phyloP scores from a whole-genome alignment of 208 protist genomes.

The Acanthamoeba royreba region DNA sequence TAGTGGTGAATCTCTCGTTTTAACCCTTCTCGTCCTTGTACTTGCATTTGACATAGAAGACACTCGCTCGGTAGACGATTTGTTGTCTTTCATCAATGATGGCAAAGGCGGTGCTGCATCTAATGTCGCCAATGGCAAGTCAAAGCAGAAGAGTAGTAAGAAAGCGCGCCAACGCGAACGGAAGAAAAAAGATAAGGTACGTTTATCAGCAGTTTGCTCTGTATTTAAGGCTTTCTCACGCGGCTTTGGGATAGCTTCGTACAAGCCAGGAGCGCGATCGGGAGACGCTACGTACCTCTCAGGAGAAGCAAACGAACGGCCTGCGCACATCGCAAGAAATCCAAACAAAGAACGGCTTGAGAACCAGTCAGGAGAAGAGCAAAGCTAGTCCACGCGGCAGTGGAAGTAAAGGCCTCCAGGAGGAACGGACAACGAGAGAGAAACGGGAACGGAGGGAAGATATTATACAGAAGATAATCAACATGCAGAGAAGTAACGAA shows the following conservation, averaged over 20 bases:
- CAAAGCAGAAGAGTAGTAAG: not conserved
- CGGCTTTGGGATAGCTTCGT: not conserved
- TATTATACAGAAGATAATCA: not conserved
- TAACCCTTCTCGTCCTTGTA: not conserved
- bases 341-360: not conserved
- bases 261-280: not conserved
- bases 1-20: not conserved
- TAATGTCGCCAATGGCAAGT: not conserved
- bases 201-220: too few species aligned
- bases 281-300: not conserved
- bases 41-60: not conserved
- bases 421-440: not conserved
- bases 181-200: not conserved
- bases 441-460: not conserved
- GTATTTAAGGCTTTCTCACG: too few species aligned
- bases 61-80: not conserved
- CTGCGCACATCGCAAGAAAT: not conserved
- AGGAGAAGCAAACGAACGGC: not conserved
- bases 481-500: not conserved
- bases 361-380: not conserved
- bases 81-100: slow-evolving; percentile 31
- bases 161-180: not conserved
- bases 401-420: not conserved
- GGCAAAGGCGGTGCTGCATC: not conserved
- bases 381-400: too few species aligned